Evolutionary conservation across 768 basidiomycete species (phyloP).

Genomic region (Naganishia friedmannii): DNA sequence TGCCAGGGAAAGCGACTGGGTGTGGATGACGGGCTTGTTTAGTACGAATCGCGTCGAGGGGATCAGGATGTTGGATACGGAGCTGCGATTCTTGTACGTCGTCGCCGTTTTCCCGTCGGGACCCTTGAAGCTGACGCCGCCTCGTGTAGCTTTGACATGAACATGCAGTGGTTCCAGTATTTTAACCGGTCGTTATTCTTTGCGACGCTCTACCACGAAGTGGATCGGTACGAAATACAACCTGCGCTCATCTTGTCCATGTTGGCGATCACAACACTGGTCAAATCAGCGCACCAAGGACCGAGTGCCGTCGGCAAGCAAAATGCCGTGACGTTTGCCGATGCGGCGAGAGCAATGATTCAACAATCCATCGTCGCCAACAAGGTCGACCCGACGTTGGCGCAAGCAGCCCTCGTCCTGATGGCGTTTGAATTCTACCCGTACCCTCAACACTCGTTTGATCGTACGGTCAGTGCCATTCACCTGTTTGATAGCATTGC

Average conservation of each 20-base stretch:
- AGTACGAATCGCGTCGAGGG: slow-evolving; percentile 28
- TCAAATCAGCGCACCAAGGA: slow-evolving; percentile 21
- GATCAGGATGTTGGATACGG: slow-evolving; percentile 19
- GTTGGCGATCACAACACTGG: slow-evolving; percentile 28
- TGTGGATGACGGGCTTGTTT: slow-evolving; percentile 33
- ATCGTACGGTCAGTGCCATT: slow-evolving; percentile 23
- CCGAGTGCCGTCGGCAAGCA: slow-evolving; percentile 16
- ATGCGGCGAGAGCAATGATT: slow-evolving; percentile 30
- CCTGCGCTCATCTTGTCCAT: slow-evolving; percentile 30
- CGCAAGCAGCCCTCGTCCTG: slow-evolving; percentile 32
- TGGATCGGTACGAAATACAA: slow-evolving; percentile 27
- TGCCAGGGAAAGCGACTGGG: slow-evolving; percentile 32
- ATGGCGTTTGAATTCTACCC: slow-evolving; percentile 30
- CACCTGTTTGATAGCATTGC: slow-evolving; percentile 29
- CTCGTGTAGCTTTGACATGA: slow-evolving; percentile 21
- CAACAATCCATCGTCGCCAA: slow-evolving; percentile 34
- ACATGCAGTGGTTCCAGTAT: slow-evolving; percentile 30
- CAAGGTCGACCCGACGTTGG: slow-evolving; percentile 29
- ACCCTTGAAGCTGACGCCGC: neutral
- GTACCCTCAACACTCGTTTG: slow-evolving; percentile 23
- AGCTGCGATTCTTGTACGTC: slow-evolving; percentile 18
- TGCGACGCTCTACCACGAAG: slow-evolving; percentile 25
- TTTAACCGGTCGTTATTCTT: slow-evolving; percentile 32
- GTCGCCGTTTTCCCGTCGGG: neutral
- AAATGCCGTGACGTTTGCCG: slow-evolving; percentile 25